A percentile compares a stretch with the other conserved stretches of the same genome.
phyloP scores from a whole-genome alignment of 2,329 filamentous ascomycete genomes.

The Blumeriella jaapii region DNA sequence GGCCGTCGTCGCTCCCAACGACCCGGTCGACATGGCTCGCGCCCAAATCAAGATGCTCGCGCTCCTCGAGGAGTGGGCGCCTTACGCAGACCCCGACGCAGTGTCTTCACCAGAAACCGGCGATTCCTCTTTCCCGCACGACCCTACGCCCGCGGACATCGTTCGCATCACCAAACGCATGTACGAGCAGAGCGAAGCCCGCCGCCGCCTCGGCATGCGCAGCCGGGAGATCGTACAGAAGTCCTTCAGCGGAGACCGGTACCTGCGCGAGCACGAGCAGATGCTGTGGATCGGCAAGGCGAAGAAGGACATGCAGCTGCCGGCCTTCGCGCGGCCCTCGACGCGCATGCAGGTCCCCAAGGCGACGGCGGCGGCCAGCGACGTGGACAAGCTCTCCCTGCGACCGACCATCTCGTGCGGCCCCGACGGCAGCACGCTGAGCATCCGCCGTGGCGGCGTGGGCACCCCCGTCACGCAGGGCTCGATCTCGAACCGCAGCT shows the following conservation, averaged over 20 bases:
- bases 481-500: too few relatives aligned
- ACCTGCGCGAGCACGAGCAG: conserved; percentile 50
- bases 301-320: conserved; percentile 6
- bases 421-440: too few relatives aligned
- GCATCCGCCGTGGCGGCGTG: too few relatives aligned
- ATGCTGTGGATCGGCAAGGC: conserved; percentile 34
- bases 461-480: too few relatives aligned
- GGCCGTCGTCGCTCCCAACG: conserved; percentile 52
- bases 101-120: neutral
- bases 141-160: conserved; percentile 39
- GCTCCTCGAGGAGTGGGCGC: conserved; percentile 48
- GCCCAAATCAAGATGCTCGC: conserved; percentile 51
- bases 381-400: too few relatives aligned
- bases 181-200: conserved; percentile 43
- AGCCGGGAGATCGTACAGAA: conserved; percentile 46
- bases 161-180: conserved; percentile 41
- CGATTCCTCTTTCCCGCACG: conserved; percentile 12
- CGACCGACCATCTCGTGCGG: too few relatives aligned
- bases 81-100: conserved; percentile 36
- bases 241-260: conserved; percentile 46
- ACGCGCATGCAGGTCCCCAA: neutral
- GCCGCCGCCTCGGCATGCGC: conserved; percentile 45
- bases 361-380: too few relatives aligned
- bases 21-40: conserved; percentile 45
- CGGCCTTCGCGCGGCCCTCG: neutral